A percentile compares a stretch with the other conserved stretches of the same genome.
phyloP scores from a whole-genome alignment of 2,329 filamentous ascomycete species.

The Colletotrichum sp. region DNA sequence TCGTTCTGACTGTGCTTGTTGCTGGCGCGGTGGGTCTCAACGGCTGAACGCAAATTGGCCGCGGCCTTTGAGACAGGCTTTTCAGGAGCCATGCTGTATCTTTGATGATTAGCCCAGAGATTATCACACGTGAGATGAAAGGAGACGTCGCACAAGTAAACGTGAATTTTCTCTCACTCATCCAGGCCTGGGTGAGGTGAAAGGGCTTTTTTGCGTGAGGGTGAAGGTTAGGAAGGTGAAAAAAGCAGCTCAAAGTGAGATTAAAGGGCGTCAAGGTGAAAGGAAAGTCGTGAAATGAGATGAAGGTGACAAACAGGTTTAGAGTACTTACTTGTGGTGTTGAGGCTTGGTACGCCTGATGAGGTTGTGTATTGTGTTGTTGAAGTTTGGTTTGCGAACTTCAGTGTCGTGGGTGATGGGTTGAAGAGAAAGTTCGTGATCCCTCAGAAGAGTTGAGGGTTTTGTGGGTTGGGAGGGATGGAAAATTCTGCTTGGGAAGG shows the following conservation, averaged over 20 bases:
- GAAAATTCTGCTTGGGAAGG: neutral
- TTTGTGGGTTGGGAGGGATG: neutral
- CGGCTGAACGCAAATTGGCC: neutral
- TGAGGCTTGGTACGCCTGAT: neutral
- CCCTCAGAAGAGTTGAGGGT: neutral
- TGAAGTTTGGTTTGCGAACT: neutral
- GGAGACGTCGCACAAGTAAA: neutral
- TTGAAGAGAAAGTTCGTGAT: neutral
- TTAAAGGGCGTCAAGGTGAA: neutral
- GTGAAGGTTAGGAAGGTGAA: neutral
- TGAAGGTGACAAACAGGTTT: neutral
- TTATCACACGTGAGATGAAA: neutral
- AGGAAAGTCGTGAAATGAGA: neutral
- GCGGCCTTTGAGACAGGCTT: neutral
- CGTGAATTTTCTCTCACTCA: neutral
- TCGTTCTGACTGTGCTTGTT: neutral
- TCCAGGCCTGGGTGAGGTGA: neutral
- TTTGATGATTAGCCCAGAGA: neutral
- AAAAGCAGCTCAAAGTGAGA: neutral
- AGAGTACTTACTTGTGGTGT: neutral
- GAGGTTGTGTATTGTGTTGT: neutral
- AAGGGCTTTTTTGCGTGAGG: neutral
- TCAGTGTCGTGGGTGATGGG: neutral
- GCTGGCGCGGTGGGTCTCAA: rapidly evolving
- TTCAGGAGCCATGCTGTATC: too few relatives aligned